phyloP scores from a whole-genome alignment of 352 stramenopile species.

The Globisporangium viniferum region DNA sequence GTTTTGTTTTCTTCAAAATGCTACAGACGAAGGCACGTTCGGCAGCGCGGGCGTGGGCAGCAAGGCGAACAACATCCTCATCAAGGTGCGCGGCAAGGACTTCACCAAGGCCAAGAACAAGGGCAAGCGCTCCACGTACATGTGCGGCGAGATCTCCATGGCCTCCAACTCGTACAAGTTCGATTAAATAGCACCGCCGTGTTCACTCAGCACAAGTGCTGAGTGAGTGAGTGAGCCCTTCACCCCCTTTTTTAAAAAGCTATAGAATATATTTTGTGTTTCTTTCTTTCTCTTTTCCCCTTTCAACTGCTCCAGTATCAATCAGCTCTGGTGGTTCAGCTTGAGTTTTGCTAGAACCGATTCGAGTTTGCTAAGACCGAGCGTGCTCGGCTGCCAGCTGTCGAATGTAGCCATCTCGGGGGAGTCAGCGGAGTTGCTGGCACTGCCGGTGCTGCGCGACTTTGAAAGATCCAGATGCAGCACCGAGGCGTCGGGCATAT shows the following conservation, averaged over 20 bases:
- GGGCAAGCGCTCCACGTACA: constrained; percentile 97
- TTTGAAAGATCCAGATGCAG: constrained; percentile 34
- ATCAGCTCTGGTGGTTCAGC: constrained; percentile 18
- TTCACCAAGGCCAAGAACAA: constrained; percentile 99
- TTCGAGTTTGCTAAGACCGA: constrained; percentile 37
- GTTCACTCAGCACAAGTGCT: not conserved
- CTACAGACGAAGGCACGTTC: constrained; percentile 93
- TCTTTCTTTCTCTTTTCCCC: not conserved
- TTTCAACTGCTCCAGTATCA: not conserved
- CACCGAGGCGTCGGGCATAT: constrained; percentile 19
- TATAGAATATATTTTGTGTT: constrained; percentile 23
- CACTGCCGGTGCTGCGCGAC: not conserved
- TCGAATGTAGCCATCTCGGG: constrained; percentile 27
- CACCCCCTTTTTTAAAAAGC: constrained; percentile 8
- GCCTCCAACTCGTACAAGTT: constrained; percentile 95
- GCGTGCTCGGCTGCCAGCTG: constrained; percentile 42
- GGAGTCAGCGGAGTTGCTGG: not conserved
- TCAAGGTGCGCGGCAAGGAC: constrained; percentile 98
- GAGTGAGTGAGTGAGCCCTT: not conserved
- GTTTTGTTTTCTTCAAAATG: not conserved
- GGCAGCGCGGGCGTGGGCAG: constrained; percentile 93
- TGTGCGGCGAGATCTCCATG: constrained; percentile 93
- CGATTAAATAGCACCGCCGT: constrained; percentile 25
- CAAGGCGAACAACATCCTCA: constrained; percentile 97
- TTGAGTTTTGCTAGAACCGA: constrained; percentile 22